These are phyloP conservation scores for Ilyonectria destructans DNA, from an alignment of 2,329 filamentous ascomycete species.

Conservation along the genomic window DNA sequence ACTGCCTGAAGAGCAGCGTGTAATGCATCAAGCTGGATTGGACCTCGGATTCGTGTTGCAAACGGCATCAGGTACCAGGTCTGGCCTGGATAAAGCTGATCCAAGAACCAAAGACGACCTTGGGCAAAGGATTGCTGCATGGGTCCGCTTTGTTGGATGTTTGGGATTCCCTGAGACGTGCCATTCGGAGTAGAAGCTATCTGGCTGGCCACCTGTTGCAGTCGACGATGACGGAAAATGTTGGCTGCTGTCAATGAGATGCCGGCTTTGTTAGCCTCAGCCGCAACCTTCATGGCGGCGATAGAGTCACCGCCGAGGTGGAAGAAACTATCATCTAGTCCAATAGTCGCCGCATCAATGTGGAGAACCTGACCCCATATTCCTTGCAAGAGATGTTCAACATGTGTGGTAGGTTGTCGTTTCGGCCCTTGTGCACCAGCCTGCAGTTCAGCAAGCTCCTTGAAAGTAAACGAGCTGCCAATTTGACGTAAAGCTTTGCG, in stretches of 20 bases:
- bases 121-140: constrained; percentile 38
- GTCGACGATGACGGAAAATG: constrained; percentile 29
- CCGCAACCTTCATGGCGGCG: constrained; percentile 63
- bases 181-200: background rate
- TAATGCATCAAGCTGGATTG: constrained; percentile 23
- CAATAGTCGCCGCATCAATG: constrained; percentile 53
- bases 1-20: constrained; percentile 20
- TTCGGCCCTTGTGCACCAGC: constrained; percentile 3
- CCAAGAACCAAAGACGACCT: constrained; percentile 33
- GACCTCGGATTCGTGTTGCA: constrained; percentile 25
- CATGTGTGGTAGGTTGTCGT: constrained; percentile 20
- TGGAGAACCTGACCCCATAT: constrained; percentile 58
- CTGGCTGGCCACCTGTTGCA: background rate
- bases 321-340: constrained; percentile 65
- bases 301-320: constrained; percentile 66
- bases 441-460: constrained; percentile 58
- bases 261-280: constrained; percentile 18
- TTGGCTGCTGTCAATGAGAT: constrained; percentile 30
- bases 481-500: constrained; percentile 31
- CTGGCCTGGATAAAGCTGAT: constrained; percentile 23
- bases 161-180: background rate
- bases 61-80: constrained; percentile 32
- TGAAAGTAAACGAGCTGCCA: constrained; percentile 24
- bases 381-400: constrained; percentile 46
- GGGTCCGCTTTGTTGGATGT: constrained; percentile 13